Evolutionary conservation across 2,329 filamentous ascomycete species (phyloP).

Genomic region (Exophiala sp.): DNA sequence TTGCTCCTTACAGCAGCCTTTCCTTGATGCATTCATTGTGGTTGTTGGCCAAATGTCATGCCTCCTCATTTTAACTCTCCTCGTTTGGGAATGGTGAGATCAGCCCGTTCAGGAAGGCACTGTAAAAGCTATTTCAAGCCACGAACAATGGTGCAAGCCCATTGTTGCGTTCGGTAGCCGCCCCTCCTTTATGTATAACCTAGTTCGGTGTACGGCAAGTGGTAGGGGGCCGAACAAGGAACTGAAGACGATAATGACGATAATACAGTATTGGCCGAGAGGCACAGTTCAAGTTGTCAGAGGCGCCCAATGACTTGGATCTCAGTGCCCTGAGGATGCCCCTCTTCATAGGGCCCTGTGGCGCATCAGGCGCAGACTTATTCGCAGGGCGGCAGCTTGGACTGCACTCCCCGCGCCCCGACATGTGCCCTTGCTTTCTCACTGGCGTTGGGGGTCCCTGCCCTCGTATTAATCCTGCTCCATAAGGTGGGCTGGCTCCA

Average conservation of each 20-base stretch:
- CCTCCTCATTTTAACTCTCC: neutral
- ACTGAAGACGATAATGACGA: too few relatives aligned
- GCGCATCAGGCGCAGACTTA: neutral
- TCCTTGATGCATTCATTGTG: neutral
- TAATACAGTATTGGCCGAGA: neutral
- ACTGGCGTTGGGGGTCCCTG: neutral
- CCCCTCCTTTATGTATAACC: constrained; percentile 1
- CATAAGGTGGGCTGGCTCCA: neutral
- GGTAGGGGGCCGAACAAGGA: too few relatives aligned
- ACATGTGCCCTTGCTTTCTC: neutral
- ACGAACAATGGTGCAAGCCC: neutral
- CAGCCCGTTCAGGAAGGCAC: neutral
- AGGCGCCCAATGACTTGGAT: neutral
- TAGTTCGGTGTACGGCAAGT: neutral
- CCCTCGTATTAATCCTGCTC: neutral
- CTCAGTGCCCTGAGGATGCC: neutral
- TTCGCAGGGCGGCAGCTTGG: neutral
- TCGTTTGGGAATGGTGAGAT: neutral
- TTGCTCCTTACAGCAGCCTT: neutral
- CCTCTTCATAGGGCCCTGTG: neutral
- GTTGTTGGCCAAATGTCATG: too few relatives aligned
- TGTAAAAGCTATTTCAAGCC: neutral
- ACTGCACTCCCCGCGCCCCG: neutral
- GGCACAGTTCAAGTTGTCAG: neutral
- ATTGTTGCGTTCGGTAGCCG: neutral